Base-by-base conservation (phyloP, 2,329 filamentous ascomycete species). In the Talaromyces pinophilus region DNA sequence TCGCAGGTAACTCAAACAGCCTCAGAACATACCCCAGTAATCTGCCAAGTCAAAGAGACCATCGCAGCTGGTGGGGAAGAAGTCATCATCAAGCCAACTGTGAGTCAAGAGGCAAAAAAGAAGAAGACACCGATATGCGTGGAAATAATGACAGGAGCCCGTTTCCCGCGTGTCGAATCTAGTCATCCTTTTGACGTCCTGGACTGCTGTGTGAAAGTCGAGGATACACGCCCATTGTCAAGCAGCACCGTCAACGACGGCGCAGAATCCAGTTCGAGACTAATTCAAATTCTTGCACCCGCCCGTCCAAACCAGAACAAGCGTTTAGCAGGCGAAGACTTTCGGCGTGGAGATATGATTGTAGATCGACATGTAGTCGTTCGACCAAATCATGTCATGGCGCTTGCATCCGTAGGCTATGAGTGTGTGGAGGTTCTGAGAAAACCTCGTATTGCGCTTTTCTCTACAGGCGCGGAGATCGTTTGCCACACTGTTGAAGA, bases 121-220 rank as follows among this genome's bases (percentile, higher is more conserved):
- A 46, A 33, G 3, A 64, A 64, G 2, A 19, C 61, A 2, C 65
- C 64, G 33, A 64, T 68, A 13, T 76, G 74, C 50, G 69, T 74
- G 28, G 72, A 76, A 64, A 74, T 76, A 40, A 76, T 75, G 73
- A 76, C 73, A 3, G 74, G 74, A 13, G 74, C 72, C 1, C 67
- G 66, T 6, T 76, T 76, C 59, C 73, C 74, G 65, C 15, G 69
- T 66, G 55, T 55, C 2, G 8, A 35, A 10, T 22, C 25, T 5
- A 25, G 50, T 1, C 22, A 61, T 13, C 30, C 46, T 25, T 66
- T 71, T 28, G 67, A 59, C 30, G n/a, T 13, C 30, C 30, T 59
- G 8, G 54, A 73, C 63, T 70, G 69, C 28, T 71, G 71, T 46
- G 69, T 74, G 17, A 65, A 64, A 10, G 25, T 70, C 10, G 72